Percentiles rank a stretch among this genome's conserved stretches.
Conservation (phyloP, 2,329 filamentous ascomycete species). For the Emmonsia crescens region DNA sequence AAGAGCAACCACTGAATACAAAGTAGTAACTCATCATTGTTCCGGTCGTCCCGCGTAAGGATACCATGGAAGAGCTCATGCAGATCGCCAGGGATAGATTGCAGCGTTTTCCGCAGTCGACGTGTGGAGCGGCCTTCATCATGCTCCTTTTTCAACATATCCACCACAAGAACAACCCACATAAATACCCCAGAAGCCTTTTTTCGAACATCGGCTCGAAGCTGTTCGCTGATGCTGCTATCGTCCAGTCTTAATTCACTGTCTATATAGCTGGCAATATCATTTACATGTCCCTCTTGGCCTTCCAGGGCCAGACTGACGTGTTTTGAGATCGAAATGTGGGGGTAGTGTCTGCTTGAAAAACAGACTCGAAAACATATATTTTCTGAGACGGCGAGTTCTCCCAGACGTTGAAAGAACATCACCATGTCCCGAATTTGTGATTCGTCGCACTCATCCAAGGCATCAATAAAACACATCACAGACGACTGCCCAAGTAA, state of each 20-base stretch:
- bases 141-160: slow-evolving; percentile 37
- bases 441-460: slow-evolving; percentile 36
- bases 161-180: slow-evolving; percentile 37
- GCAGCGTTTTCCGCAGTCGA: slow-evolving; percentile 20
- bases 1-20: slow-evolving; percentile 5
- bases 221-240: slow-evolving; percentile 15
- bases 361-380: slow-evolving; percentile 26
- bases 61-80: slow-evolving; percentile 13
- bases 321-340: slow-evolving; percentile 25
- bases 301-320: slow-evolving; percentile 29
- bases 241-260: slow-evolving; percentile 13
- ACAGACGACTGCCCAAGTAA: slow-evolving; percentile 12
- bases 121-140: slow-evolving; percentile 16
- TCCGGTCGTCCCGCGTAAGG: slow-evolving; percentile 2
- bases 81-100: slow-evolving; percentile 23
- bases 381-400: slow-evolving; percentile 8
- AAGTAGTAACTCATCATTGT: background rate
- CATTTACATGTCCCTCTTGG: slow-evolving; percentile 28
- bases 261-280: slow-evolving; percentile 15
- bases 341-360: slow-evolving; percentile 37
- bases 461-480: slow-evolving; percentile 35
- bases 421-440: slow-evolving; percentile 29
- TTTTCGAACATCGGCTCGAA: slow-evolving; percentile 24
- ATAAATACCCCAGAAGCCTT: slow-evolving; percentile 37
- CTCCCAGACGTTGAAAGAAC: slow-evolving; percentile 25